Evolutionary conservation across 352 stramenopile species (phyloP), one percentile per base, ranked within the genome.

Genomic region (Thraustochytrium sp.): DNA sequence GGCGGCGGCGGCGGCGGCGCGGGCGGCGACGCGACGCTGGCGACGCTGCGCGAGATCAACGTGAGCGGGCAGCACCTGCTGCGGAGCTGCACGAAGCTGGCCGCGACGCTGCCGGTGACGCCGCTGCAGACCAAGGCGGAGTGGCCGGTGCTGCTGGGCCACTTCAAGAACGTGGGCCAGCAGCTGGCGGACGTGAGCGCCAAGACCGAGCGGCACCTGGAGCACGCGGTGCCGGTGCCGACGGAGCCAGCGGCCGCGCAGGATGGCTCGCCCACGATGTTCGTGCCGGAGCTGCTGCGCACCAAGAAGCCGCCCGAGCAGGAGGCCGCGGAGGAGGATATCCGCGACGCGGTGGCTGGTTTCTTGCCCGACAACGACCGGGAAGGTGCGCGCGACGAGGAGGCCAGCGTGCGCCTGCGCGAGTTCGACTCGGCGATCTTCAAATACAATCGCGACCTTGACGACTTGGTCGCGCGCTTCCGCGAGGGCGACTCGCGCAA

Each of bases 291-390:
- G 68, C 53, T 80, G 3, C 68, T 80, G 5, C 68, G 53, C 13
- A 80, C 68, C n/a, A 80, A 80, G 5, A 65, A 48, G 51, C 68
- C 68, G 16, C 68, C 68, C 18, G 68, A 80, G 68, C 68, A 80
- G 68, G 68, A 80, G 68, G 68, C 68, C 34, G 49, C 34, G 5
- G 48, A 65, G 29, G 36, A 80, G 48, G 68, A 46, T 38, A 44
- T 80, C 23, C 68, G 68, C 21, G 68, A 80, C 21, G 13, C 34
- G 18, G 38, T 80, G 9, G 46, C 49, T 2, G 34, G 34, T 29
- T 64, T 80, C 38, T 26, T 80, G n/a, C 68, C 68, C 26, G 68
- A 80, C 23, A 64, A 64, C 37, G 34, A 55, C 18, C 48, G 36
- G 36, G 36, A 72, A 21, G 53, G 46, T 18, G 68, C 31, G 63